Evolutionary conservation across 805 yeast species (phyloP), one percentile per base, ranked within the genome.

Genomic region (Lipomyces sp.): DNA sequence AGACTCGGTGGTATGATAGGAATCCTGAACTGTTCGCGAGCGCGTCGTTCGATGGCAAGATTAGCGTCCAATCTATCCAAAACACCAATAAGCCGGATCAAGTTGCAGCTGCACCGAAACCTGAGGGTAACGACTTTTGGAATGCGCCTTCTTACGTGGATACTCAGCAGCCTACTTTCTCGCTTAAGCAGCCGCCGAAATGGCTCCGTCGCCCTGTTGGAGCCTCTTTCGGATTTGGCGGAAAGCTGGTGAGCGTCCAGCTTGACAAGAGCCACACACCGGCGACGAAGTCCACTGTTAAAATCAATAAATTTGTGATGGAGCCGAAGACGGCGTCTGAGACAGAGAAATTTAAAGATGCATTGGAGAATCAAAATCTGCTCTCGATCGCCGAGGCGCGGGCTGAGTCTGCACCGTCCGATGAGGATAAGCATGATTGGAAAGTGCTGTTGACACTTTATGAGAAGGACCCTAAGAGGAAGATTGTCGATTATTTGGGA

Each of bases 201-300:
- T 95, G 99, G 99, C 84, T 91, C 67, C 85, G 85, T 69, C 83
- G 89, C 71, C 92, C 92, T 11, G 82, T 85, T 4, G 82, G 88
- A 59, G 97, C 89, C 13, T 80, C 86, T 1, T 95, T 96, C 83
- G 98, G 97, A 0, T 94, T 92, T 79, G 99, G 99, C 67, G 97
- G 97, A 62, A 92, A 91, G 79, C 77, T 95, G 11, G 86, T 88
- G 18, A 54, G 65, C 24, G 48, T 69, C 29, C 59, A 57, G 51
- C 33, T 35, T 4, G 66, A 66, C 32, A 64, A 60, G 24, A 39
- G 35, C 13, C 65, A 42, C 24, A 29, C 32, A 11, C 30, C 30
- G 54, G 33, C 62, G n/a, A 29, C 42, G 48, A 62, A 64, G 59
- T 67, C 70, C 2, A 48, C 33, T 5, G 76, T 86, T 24, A 76